These are phyloP conservation scores for Ascochyta fabae DNA, from an alignment of 2,329 filamentous ascomycete species.

Conservation along the genomic window DNA sequence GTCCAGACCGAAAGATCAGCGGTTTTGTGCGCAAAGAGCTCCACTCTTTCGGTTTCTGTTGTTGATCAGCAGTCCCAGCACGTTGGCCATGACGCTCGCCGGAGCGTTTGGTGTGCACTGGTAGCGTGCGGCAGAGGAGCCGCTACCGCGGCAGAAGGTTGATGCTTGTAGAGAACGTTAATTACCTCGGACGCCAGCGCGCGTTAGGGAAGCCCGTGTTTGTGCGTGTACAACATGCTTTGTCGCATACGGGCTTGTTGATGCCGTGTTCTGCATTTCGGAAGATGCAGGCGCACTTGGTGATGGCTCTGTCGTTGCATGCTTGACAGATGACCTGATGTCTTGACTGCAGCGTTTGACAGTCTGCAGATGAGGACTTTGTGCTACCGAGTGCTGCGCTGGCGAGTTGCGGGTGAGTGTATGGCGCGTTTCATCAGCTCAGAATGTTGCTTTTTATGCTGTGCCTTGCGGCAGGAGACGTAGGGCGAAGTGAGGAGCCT, in stretches of 20 bases:
- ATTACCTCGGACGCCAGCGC: constrained; percentile 13
- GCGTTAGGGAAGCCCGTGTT: neutral
- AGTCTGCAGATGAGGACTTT: constrained; percentile 10
- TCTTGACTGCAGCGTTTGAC: constrained; percentile 16
- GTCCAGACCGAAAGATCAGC: constrained; percentile 16
- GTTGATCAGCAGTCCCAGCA: constrained; percentile 21
- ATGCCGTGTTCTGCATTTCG: constrained; percentile 25
- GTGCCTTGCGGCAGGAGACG: constrained; percentile 24
- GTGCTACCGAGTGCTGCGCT: constrained; percentile 26
- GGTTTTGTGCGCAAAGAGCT: constrained; percentile 1
- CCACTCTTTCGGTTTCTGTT: constrained; percentile 3
- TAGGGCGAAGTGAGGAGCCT: constrained; percentile 22
- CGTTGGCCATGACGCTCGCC: constrained; percentile 18
- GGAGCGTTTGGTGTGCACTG: constrained; percentile 23
- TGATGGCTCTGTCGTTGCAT: constrained; percentile 9
- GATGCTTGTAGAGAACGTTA: constrained; percentile 21
- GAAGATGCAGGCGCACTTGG: constrained; percentile 13
- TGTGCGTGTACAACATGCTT: constrained; percentile 3
- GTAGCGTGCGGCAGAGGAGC: constrained; percentile 29
- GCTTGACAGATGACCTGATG: constrained; percentile 26
- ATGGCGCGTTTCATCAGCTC: constrained; percentile 32
- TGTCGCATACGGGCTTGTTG: constrained; percentile 2
- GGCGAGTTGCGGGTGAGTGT: constrained; percentile 21
- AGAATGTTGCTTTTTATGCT: constrained; percentile 21
- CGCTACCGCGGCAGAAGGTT: constrained; percentile 28